Evolutionary conservation across 768 basidiomycete genomes (phyloP), one percentile per base, ranked within the genome.

Genomic region (Leccinum fibrillosum): DNA sequence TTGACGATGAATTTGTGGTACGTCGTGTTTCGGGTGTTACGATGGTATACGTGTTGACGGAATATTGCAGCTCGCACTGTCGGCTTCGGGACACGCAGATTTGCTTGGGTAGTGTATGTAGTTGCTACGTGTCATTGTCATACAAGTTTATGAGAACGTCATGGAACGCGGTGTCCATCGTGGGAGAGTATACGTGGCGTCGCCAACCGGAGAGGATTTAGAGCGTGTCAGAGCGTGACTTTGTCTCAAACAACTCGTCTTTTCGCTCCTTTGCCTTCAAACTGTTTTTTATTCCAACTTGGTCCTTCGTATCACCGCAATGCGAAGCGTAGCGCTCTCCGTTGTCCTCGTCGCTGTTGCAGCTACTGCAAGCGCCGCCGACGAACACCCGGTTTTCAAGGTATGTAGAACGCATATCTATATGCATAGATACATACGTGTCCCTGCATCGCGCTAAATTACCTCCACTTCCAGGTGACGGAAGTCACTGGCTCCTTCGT

Each of bases 1-100:
- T 98, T 70, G 95, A 98, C 72, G 94, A 97, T 69, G 95, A 98
- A 80, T 95, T 95, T 80, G 88, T 92, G 78, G 87, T 91, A 72
- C 69, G 89, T 82, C 17, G 15, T 39, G 30, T 55, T 30, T 23
- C 2, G 25, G 15, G 17, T 28, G 49, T 54, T n/a, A 3, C 23
- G 49, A 17, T 49, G 39, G 54, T 51, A 17, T 56, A 59, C 19
- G 49, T 55, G 56, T 53, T 58, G 35, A 68, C 11, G 52, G 55
- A 19, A 3, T n/a, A 17, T 25, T 67, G 44, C 66, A 95, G 92
- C 84, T 96, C 51, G 95, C 94, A 9, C 77, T 98, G 61, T 94
- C 94, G 56, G 94, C 95, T 19, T 94, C 93, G 48, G 95, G 94
- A n/a, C 94, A 97, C 75, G 93, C 89, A 32, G 94, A 98, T 74